Base-by-base conservation (phyloP, 2,329 filamentous ascomycete species). In the Calonectria pauciramosa region DNA sequence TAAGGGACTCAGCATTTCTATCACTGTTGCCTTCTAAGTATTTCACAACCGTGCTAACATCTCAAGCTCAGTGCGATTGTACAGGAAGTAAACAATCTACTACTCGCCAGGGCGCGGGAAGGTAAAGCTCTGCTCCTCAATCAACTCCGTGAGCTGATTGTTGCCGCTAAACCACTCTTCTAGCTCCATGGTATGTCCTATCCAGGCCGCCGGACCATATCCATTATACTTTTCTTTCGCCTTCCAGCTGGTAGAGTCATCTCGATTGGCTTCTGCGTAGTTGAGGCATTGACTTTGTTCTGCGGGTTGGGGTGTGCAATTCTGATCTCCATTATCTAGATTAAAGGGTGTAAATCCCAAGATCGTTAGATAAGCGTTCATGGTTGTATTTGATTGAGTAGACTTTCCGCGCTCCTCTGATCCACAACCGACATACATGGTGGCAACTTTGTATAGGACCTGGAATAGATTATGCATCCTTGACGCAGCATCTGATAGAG, bases 291-390 rank as follows among this genome's bases (percentile, higher is more conserved):
- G 23, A 59, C 54, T 26, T 38, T 41, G 30, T n/a, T 74, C 18
- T 77, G 32, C 4, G 32, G 32, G 75, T 64, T 70, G 68, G 26
- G 60, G 71, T 34, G 32, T 34, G 32, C 32, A 4, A 34, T n/a
- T n/a, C n/a, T 34, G 32, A 9, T 34, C 9, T 4, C 32, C 32
- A 1, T 49, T 36, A 18, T 59, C 54, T 6, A 52, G 49, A 20
- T 26, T 41, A 11, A 69, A 5, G 13, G 49, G 65, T 32, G 75
- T 77, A 26, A 91, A 83, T 0, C 89, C 89, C 14, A 91, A 82
- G 0, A 88, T 88, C 59, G 85, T 87, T 0, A 91, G 83, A 30
- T 72, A 72, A 10, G 44, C 52, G 32, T 72, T 63, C 13, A 72
- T 11, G 20, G 32, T 59, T 28, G 30, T 28, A 20, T 20, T 13